Conservation (phyloP, 75 land plant genomes). For the Adiantum capillusveneris region DNA sequence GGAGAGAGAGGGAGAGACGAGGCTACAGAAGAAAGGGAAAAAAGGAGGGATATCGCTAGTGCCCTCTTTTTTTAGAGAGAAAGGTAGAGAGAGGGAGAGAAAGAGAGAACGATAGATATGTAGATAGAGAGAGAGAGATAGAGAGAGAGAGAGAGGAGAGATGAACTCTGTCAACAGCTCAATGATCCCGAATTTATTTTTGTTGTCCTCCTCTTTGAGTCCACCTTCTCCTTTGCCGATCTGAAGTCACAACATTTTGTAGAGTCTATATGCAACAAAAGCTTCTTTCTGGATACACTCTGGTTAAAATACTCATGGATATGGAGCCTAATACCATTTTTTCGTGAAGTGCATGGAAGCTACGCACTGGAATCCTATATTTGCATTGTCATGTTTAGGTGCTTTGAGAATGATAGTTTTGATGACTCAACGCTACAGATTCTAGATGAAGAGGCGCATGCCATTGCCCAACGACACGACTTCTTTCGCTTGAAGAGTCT, state of each 20-base stretch:
- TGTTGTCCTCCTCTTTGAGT: constrained; percentile 2
- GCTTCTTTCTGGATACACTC: constrained; percentile 30
- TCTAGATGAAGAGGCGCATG: constrained; percentile 16
- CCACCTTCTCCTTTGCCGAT: constrained; percentile 20
- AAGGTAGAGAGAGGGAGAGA: too few relatives aligned
- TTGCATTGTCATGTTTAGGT: constrained; percentile 21
- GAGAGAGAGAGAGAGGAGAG: too few relatives aligned
- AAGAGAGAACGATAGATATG: too few relatives aligned
- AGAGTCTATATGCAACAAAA: constrained; percentile 25
- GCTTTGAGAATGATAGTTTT: constrained; percentile 38
- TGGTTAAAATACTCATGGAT: constrained; percentile 19
- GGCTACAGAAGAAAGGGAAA: too few relatives aligned
- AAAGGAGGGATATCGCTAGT: too few relatives aligned
- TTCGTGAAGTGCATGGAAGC: constrained; percentile 19
- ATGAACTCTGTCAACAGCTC: too few relatives aligned
- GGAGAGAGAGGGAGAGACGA: too few relatives aligned
- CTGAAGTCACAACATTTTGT: constrained; percentile 21
- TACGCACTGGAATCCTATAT: constrained; percentile 19
- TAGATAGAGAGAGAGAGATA: too few relatives aligned
- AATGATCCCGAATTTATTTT: constrained; percentile 13
- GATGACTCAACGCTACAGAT: constrained; percentile 26
- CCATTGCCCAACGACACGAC: constrained; percentile 14
- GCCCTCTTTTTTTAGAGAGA: too few relatives aligned
- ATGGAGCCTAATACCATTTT: constrained; percentile 19
- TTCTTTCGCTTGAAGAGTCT: constrained; percentile 15